phyloP scores from a whole-genome alignment of 202 grass and related monocot genomes.

The Miscanthus sacchariflorus region DNA sequence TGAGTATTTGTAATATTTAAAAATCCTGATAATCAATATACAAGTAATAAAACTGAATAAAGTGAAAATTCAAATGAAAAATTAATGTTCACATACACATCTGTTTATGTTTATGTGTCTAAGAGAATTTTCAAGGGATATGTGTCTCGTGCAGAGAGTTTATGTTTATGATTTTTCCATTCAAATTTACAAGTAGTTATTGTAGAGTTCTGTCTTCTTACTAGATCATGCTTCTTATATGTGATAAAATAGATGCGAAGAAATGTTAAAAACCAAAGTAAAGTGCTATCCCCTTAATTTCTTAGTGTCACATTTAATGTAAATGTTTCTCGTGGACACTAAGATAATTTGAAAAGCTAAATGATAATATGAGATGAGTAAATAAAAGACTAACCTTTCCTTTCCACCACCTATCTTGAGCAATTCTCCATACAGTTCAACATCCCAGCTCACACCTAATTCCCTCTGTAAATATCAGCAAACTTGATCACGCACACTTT shows the following conservation, averaged over 20 bases:
- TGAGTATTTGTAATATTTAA: not conserved
- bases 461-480: conserved; percentile 65
- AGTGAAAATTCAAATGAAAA: not conserved
- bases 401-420: conserved; percentile 97
- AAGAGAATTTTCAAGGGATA: not conserved
- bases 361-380: not conserved
- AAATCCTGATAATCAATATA: not conserved
- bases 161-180: not conserved
- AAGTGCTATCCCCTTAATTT: not conserved
- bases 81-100: not conserved
- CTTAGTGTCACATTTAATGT: not conserved
- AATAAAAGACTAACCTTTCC: conserved; percentile 72
- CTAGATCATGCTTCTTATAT: not conserved
- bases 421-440: conserved; percentile 88
- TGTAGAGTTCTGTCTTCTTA: not conserved
- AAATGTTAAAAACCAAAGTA: not conserved
- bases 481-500: not conserved
- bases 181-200: not conserved
- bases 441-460: conserved; percentile 88
- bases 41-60: not conserved
- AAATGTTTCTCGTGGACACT: not conserved
- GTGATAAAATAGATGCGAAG: not conserved
- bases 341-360: conserved; percentile 6
- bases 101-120: not conserved
- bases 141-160: not conserved